Percentiles rank a stretch among this genome's conserved stretches.
phyloP scores from a whole-genome alignment of 1,139 yeast genomes.

The Geotrichum citri-aurantii region DNA sequence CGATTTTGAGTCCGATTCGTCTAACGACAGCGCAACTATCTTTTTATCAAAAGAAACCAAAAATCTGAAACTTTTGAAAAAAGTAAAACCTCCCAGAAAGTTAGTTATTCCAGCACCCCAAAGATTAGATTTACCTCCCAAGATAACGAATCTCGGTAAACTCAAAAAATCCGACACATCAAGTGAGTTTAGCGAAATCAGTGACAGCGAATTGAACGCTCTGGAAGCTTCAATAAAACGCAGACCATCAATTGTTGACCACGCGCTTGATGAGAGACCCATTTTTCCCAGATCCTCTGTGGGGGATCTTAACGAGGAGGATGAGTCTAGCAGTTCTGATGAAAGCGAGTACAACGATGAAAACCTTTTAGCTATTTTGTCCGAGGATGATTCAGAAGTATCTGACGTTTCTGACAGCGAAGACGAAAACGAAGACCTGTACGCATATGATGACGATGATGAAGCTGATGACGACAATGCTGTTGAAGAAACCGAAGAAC shows the following conservation, averaged over 20 bases:
- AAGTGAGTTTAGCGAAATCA: conserved; percentile 16
- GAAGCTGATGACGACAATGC: conserved; percentile 16
- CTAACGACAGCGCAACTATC: conserved; percentile 12
- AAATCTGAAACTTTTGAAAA: conserved; percentile 22
- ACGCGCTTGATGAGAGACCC: conserved; percentile 21
- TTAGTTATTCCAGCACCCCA: conserved; percentile 24
- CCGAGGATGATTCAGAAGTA: conserved; percentile 23
- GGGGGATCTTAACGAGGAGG: conserved; percentile 8
- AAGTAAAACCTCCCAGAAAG: conserved; percentile 20
- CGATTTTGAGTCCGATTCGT: conserved; percentile 14
- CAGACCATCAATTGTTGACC: conserved; percentile 24
- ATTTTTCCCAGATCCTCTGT: conserved; percentile 20
- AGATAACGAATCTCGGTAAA: conserved; percentile 16
- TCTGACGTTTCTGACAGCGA: conserved; percentile 15
- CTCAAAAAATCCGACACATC: conserved; percentile 12
- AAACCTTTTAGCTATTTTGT: conserved; percentile 24
- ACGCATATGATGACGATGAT: conserved; percentile 11
- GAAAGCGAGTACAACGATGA: conserved; percentile 28
- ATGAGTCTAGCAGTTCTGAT: conserved; percentile 19
- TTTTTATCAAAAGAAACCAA: conserved; percentile 5
- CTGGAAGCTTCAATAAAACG: conserved; percentile 16
- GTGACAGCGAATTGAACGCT: conserved; percentile 14
- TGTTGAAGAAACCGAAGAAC: conserved; percentile 32
- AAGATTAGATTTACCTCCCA: conserved; percentile 25
- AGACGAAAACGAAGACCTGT: conserved; percentile 4